Base-by-base conservation (phyloP, 352 stramenopile species). In the Pythium utonaiense region DNA sequence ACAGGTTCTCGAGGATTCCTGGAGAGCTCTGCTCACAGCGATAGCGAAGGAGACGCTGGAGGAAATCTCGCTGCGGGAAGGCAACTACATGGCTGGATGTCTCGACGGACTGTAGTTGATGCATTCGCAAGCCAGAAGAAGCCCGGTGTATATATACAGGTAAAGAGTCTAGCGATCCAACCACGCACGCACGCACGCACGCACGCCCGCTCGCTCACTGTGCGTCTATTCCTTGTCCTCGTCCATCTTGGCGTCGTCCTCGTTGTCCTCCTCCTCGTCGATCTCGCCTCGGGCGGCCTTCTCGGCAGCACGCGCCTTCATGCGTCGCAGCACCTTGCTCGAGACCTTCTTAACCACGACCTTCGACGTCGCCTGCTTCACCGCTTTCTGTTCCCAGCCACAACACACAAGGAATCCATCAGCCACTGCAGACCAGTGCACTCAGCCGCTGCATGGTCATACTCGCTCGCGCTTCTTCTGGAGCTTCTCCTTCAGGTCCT, bases 1-100 rank as follows among this genome's bases (percentile, higher is more conserved):
- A 33, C 47, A 88, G 83, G 57, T 77, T 2, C 50, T 91, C 21
- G 78, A 93, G 16, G 70, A 77, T 12, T 70, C 72, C 6, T 93
- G 83, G 83, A 50, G 66, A 13, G 62, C 47, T 1, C 59, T 90
- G n/a, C 71, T 93, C 8, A 51, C 71, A 4, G 70, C 68, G 2
- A 74, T 91, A 40, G 75, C 88, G 48, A 77, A 81, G 64, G 82
- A 91, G 52, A 90, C 81, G 19, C 60, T 93, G 31, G 66, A 87
- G 60, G 80, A 91, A 49, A 85, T 90, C 4, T 72, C 83, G 48
- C 71, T 74, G 22, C 74, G 74, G 8, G 81, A 91, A 16, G 60
- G 53, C 61, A 88, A 67, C 57, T 81, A 77, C 57, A 78, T 90
- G 69, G 69, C 80, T 3, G 71, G 80, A 22, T 90, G 80, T 53